Evolutionary conservation across 1,139 yeast genomes (phyloP).

Genomic region (Pneumocystis murina): DNA sequence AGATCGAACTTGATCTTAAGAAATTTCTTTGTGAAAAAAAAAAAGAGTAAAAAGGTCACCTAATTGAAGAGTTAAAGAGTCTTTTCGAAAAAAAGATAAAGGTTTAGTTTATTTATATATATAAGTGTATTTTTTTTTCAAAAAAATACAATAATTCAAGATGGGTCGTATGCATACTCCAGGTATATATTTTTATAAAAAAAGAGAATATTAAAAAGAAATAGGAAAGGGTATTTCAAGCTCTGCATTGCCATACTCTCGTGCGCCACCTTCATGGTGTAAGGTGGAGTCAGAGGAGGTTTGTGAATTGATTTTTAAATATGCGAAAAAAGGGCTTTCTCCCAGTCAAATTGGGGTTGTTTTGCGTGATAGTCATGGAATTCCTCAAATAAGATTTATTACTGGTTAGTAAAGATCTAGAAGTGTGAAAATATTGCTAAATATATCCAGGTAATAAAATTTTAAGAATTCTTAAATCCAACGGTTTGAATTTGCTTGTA

Average conservation of each 20-base stretch:
- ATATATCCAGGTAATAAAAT: constrained; percentile 53
- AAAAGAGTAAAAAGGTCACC: neutral
- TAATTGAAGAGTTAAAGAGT: neutral
- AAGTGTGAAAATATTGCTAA: neutral
- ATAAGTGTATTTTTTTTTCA: neutral
- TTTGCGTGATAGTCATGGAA: constrained; percentile 99
- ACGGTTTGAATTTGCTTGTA: constrained; percentile 49
- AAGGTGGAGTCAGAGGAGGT: constrained; percentile 90
- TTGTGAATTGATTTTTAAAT: constrained; percentile 96
- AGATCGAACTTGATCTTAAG: too few relatives aligned
- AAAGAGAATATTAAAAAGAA: constrained; percentile 20
- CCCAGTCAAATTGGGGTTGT: constrained; percentile 99
- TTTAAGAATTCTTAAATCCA: constrained; percentile 95
- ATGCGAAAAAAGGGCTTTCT: constrained; percentile 99
- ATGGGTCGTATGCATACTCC: neutral
- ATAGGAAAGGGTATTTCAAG: constrained; percentile 97
- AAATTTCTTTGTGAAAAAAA: neutral
- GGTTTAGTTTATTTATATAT: neutral
- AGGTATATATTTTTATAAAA: neutral
- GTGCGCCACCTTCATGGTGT: constrained; percentile 99
- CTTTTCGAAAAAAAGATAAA: neutral
- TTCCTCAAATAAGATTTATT: constrained; percentile 90
- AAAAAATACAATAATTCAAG: neutral
- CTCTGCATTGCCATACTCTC: constrained; percentile 98
- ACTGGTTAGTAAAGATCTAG: constrained; percentile 42